Evolutionary conservation across 2,329 filamentous ascomycete genomes (phyloP), one percentile per base, ranked within the genome.

Genomic region (Aspergillus neoniger): DNA sequence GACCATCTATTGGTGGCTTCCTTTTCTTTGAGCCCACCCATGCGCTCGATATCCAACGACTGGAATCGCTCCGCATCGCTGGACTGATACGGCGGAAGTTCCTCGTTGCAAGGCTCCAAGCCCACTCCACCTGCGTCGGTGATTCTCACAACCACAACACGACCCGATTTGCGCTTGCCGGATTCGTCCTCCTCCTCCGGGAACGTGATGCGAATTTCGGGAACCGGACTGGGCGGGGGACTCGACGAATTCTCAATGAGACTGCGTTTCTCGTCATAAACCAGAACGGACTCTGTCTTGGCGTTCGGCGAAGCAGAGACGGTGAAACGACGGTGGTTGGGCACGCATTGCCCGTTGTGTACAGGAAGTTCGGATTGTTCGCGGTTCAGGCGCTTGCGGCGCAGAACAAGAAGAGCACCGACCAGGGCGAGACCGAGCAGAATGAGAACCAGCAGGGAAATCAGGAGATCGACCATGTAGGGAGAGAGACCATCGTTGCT

Each of bases 161-260:
- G 88, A 36, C 94, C 94, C 67, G 89, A 92, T 80, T 90, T 90
- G 69, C 85, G 85, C 77, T 88, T 91, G 68, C 94, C 94, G 57
- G 80, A 72, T 53, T 86, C 81, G 67, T 92, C 91, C 73, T 97
- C 93, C 69, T 96, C 89, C 82, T 98, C 95, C 15, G 95, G 95
- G 82, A 99, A 98, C 38, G 95, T 98, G 77, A 99, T 96, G 78
- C 93, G 92, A 72, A 99, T 99, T 80, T 98, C 91, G 19, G 95
- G 95, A 28, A 98, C 91, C n/a, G 90, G 89, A 49, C 89, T 91
- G 69, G 89, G 82, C 21, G 93, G 91, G 15, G 91, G 89, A 64
- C 87, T 89, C 62, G 85, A 82, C 32, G 91, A 90, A 77, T 91
- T 91, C 65, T 88, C 84, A 67, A 94, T 86, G 79, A 96, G 88